A percentile compares a stretch with the other conserved stretches of the same genome.
Evolutionary conservation across 2,329 filamentous ascomycete species (phyloP).

Genomic region (Dryadomyces sulphureus): DNA sequence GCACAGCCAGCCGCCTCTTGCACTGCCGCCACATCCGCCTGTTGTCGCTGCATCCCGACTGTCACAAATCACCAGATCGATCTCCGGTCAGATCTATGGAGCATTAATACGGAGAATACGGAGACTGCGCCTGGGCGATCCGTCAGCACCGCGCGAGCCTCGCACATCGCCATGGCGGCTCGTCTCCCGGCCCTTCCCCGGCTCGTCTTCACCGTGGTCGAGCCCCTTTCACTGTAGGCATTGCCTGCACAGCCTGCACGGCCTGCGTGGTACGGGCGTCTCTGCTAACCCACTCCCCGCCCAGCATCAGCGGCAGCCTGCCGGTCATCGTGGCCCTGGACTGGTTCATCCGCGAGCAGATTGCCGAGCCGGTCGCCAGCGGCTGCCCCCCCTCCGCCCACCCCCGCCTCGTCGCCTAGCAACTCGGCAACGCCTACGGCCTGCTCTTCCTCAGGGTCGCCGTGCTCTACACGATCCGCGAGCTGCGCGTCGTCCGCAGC

Average conservation of each 20-base stretch:
- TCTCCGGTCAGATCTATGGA: too few relatives aligned
- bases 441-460: constrained; percentile 47
- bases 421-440: constrained; percentile 57
- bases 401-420: constrained; percentile 43
- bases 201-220: constrained; percentile 51
- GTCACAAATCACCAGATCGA: too few relatives aligned
- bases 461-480: constrained; percentile 47
- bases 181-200: constrained; percentile 49
- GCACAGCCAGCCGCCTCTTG: too few relatives aligned
- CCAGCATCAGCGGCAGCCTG: constrained; percentile 44
- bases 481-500: constrained; percentile 49
- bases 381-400: constrained; percentile 16
- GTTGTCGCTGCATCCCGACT: too few relatives aligned
- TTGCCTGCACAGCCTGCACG: too few relatives aligned
- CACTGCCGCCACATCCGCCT: too few relatives aligned
- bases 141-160: not conserved
- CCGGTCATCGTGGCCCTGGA: constrained; percentile 39
- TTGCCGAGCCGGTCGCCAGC: constrained; percentile 24
- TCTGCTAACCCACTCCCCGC: not conserved
- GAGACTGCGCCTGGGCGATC: not conserved
- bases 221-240: constrained; percentile 52
- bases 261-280: too few relatives aligned
- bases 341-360: constrained; percentile 51
- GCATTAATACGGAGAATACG: too few relatives aligned
- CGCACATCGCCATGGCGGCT: constrained; percentile 33